Evolutionary conservation across 768 basidiomycete species (phyloP), one percentile per base, ranked within the genome.

Genomic region (Suillus clintonianus): DNA sequence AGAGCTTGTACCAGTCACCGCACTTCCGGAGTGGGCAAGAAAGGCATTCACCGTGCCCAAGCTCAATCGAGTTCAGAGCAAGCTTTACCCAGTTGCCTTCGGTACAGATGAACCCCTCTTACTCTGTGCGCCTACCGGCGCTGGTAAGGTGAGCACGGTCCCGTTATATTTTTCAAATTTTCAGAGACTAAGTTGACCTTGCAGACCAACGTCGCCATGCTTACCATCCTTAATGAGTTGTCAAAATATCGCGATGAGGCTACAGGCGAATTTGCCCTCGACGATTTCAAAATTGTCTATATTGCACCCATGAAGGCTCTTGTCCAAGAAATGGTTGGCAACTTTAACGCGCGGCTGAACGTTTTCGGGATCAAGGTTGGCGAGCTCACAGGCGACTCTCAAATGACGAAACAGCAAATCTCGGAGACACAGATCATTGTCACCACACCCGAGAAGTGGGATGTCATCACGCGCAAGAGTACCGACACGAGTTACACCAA

Each of bases 221-320:
- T 99, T 13, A 89, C 95, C 0, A 91, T 99, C 67, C 86, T 99
- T 30, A 92, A 94, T 73, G 94, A 97, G 70, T 85, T 99, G 27
- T 79, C 84, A 39, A 97, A 97, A 71, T 88, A 91, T 75, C 88
- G 94, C n/a, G 86, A 96, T 71, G 89, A 91, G 50, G 82, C 82
- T 19, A 91, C 92, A 0, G 93, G 93, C 42, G 76, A 78, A 11
- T 92, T 97, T 71, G 92, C 95, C 71, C 83, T 95, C 39, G 89
- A 92, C 65, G 80, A 91, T 0, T 97, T 99, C 86, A 99, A 99
- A 79, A 91, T 97, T 61, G 88, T 99, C 68, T 99, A 99, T 74
- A 88, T 99, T 59, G 97, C 97, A 0, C 97, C 97, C 4, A 99
- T 99, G 97, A 99, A 99, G 76, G 97, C 97, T 4, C 86, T 99